A percentile compares a stretch with the other conserved stretches of the same genome.
Evolutionary conservation across 306 rosid species (phyloP).

Genomic region (Vicia villosa): DNA sequence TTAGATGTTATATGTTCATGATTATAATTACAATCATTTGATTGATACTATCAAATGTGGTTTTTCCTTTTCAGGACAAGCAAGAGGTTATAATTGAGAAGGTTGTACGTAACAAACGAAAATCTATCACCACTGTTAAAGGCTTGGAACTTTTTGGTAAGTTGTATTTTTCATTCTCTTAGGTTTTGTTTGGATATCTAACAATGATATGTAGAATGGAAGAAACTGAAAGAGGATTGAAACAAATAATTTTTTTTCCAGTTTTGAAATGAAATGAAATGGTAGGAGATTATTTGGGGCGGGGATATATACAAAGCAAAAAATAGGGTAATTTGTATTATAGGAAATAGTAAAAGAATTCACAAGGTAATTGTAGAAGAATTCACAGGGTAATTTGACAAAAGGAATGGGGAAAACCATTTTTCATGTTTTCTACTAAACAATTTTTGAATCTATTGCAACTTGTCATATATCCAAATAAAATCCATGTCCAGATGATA

Average conservation of each 20-base stretch:
- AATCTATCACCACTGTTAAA: constrained; percentile 92
- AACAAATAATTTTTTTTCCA: background rate
- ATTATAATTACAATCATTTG: constrained; percentile 6
- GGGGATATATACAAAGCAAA: background rate
- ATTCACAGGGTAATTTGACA: background rate
- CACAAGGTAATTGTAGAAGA: too few relatives aligned
- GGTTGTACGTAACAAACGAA: constrained; percentile 89
- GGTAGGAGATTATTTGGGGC: background rate
- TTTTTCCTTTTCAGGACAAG: constrained; percentile 67
- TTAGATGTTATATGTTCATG: background rate
- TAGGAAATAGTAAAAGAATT: background rate
- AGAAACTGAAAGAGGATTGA: background rate
- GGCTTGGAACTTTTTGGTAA: constrained; percentile 95
- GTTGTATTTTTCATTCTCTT: constrained; percentile 39
- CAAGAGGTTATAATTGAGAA: constrained; percentile 92
- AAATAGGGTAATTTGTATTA: background rate
- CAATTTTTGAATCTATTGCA: background rate
- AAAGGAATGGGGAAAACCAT: background rate
- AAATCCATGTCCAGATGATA: background rate
- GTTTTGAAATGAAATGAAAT: background rate
- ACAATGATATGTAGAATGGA: background rate
- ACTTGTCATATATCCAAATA: too few relatives aligned
- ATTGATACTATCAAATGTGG: constrained; percentile 7
- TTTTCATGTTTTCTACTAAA: background rate
- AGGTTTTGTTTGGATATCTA: constrained; percentile 17